Evolutionary conservation across 2,329 filamentous ascomycete species (phyloP).

Genomic region (Epichloe amarillans): DNA sequence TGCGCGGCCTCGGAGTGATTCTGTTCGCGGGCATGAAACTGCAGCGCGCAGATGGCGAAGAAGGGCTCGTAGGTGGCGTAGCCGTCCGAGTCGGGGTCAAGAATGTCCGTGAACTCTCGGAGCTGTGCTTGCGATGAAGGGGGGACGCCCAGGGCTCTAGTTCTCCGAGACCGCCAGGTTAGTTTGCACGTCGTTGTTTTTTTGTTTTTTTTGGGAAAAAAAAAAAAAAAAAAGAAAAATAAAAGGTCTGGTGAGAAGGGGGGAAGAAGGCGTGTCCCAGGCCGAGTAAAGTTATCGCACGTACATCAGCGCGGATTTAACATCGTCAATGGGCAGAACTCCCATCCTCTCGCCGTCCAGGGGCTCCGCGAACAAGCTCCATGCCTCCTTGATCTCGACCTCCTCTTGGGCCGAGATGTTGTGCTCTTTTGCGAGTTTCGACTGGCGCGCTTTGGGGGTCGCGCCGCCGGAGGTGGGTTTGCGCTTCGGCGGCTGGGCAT

Average conservation of each 20-base stretch:
- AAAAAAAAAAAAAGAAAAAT: neutral
- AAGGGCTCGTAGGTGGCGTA: conserved; percentile 71
- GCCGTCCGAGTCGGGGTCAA: conserved; percentile 73
- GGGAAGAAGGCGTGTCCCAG: too few relatives aligned
- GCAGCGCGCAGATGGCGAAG: conserved; percentile 76
- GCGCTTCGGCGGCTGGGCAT: conserved; percentile 37
- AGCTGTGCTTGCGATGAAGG: conserved; percentile 54
- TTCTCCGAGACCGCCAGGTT: too few relatives aligned
- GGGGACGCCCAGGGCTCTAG: conserved; percentile 67
- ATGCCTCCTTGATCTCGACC: conserved; percentile 81
- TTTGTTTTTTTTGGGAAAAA: neutral
- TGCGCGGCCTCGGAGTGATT: conserved; percentile 38
- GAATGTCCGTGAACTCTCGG: conserved; percentile 59
- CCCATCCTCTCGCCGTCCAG: conserved; percentile 60
- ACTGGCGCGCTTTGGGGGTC: conserved; percentile 42
- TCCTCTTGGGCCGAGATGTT: conserved; percentile 75
- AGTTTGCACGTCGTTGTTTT: neutral
- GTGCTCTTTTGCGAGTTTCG: conserved; percentile 91
- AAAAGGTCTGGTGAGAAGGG: neutral
- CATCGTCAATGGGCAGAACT: conserved; percentile 52
- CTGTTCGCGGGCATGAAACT: conserved; percentile 52
- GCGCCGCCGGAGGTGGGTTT: conserved; percentile 22
- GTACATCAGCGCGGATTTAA: conserved; percentile 62
- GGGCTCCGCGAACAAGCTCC: conserved; percentile 63
- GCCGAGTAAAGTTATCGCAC: conserved; percentile 12